Conservation (phyloP, 192 early-diverging fungal genomes). For the Coemansia sp. region DNA sequence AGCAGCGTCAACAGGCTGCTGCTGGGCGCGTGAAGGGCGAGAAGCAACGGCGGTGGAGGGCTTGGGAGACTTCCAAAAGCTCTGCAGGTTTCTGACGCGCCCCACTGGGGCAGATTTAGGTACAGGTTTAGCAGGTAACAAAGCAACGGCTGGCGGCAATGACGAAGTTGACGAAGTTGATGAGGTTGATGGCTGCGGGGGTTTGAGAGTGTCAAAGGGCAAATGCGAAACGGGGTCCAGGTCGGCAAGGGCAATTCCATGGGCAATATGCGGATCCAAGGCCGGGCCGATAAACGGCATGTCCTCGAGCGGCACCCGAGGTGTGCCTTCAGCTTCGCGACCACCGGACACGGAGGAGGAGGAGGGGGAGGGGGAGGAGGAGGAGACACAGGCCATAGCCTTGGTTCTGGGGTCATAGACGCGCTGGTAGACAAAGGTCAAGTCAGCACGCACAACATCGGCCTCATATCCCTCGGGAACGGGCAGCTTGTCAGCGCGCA, state of each 20-base stretch:
- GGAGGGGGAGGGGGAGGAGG: too few relatives aligned
- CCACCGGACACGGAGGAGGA: too few relatives aligned
- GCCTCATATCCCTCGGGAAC: slow-evolving; percentile 66
- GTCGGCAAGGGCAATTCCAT: slow-evolving; percentile 57
- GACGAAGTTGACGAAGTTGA: neutral
- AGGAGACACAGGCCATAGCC: slow-evolving; percentile 57
- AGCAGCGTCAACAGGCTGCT: slow-evolving; percentile 5
- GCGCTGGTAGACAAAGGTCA: slow-evolving; percentile 84
- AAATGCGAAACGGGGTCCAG: slow-evolving; percentile 60
- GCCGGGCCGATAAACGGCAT: slow-evolving; percentile 59
- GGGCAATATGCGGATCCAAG: slow-evolving; percentile 50
- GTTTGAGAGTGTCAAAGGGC: slow-evolving; percentile 43
- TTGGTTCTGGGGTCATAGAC: slow-evolving; percentile 71
- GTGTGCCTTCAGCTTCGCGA: too few relatives aligned
- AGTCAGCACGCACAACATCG: slow-evolving; percentile 69
- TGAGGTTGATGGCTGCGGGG: slow-evolving; percentile 5
- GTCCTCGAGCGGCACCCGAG: too few relatives aligned
- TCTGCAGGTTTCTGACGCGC: slow-evolving; percentile 10
- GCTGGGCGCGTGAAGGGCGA: too few relatives aligned
- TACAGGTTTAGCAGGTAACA: neutral
- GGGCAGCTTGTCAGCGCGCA: slow-evolving; percentile 48
- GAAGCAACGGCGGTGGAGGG: too few relatives aligned
- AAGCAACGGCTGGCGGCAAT: neutral
- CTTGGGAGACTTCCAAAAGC: slow-evolving; percentile 15
- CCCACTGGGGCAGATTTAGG: neutral